Evolutionary conservation across 2,329 filamentous ascomycete genomes (phyloP), one percentile per base, ranked within the genome.

Genomic region (Hymenoscyphus scutula): DNA sequence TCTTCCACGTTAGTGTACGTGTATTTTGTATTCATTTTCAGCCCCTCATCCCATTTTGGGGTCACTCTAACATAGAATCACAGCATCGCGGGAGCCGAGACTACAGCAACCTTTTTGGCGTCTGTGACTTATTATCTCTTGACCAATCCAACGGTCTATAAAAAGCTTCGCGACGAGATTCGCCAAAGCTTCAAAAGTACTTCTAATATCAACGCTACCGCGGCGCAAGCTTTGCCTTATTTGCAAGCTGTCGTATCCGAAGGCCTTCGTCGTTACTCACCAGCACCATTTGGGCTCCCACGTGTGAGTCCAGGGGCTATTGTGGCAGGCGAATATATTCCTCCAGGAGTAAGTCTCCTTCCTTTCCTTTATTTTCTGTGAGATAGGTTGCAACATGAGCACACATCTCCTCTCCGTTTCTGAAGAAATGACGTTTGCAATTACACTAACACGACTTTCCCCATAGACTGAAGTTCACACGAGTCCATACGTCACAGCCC

Each of bases 101-200:
- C 74, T 5, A 74, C 71, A 8, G 71, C 74, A 1, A 73, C 71
- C 1, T 60, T 71, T 7, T 38, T 73, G 23, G 65, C 65, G 13
- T 67, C 68, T 15, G 62, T 61, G 37, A 68, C 15, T 65, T 59
- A 59, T 13, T 86, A 88, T 67, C 77, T 91, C 5, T 80, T 90
- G 5, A 80, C 82, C 66, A 81, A 79, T 8, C 57, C 57, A 4
- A 19, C 17, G 0, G 38, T 41, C 30, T 34, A 53, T 3, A 7
- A 53, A 59, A 59, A 32, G 5, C 27, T 59, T 15, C 41, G 17
- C 4, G 17, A 53, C 7, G 57, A 59, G 41, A 53, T 59, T 30
- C 45, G 8, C 4, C 17, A 27, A 15, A 34, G 17, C 11, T 59
- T 59, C 32, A 34, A 19, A 29, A 19, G 23, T 11, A 5, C 48